phyloP scores from a whole-genome alignment of 2,329 filamentous ascomycete species.

The Juglanconis sp. region DNA sequence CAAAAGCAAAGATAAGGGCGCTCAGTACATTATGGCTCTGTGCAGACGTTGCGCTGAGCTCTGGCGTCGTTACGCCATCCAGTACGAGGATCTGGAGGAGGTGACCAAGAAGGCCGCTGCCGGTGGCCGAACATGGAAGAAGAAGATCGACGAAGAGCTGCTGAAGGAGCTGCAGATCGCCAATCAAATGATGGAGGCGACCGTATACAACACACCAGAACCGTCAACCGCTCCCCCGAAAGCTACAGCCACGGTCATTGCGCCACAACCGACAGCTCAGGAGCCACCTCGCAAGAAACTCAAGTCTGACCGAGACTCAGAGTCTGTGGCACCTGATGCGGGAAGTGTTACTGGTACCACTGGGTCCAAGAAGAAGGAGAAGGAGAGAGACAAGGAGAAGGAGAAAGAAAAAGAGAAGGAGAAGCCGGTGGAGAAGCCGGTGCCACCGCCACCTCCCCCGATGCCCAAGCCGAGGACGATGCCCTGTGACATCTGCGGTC shows the following conservation, averaged over 20 bases:
- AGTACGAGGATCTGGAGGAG: conserved; percentile 93
- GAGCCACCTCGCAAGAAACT: conserved; percentile 66
- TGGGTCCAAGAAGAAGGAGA: conserved; percentile 39
- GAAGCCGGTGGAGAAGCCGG: conserved; percentile 46
- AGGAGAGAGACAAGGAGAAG: conserved; percentile 48
- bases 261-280: conserved; percentile 26
- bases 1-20: conserved; percentile 74
- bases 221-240: conserved; percentile 16
- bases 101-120: conserved; percentile 80
- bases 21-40: conserved; percentile 73
- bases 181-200: conserved; percentile 55
- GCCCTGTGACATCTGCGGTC: conserved; percentile 81
- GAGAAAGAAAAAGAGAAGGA: conserved; percentile 56
- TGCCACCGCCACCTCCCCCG: conserved; percentile 67
- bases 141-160: conserved; percentile 87
- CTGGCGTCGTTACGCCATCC: conserved; percentile 93
- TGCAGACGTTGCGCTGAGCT: conserved; percentile 88
- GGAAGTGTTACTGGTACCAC: conserved; percentile 30
- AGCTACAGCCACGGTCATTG: conserved; percentile 29
- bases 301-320: conserved; percentile 51
- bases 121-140: conserved; percentile 80
- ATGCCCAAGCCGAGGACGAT: conserved; percentile 74
- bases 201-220: conserved; percentile 36
- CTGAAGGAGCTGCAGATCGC: conserved; percentile 67
- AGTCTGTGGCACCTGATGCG: conserved; percentile 44